These are phyloP conservation scores for Thuja plicata DNA, from an alignment of 83 land plant genomes.

Conservation along the genomic window DNA sequence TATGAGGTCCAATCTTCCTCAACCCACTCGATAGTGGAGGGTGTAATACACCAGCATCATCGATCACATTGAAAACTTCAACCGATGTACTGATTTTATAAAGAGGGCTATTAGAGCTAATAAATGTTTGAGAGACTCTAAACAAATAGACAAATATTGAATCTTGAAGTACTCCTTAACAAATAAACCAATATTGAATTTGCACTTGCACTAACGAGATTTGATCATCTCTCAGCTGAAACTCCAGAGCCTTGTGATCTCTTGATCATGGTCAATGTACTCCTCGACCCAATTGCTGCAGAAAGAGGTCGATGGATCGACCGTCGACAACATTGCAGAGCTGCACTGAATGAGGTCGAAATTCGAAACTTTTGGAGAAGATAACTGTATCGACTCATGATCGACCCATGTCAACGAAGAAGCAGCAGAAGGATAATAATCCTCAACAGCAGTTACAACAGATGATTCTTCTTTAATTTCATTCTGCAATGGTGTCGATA, in stretches of 20 bases:
- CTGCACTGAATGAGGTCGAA: neutral
- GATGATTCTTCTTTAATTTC: neutral
- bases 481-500: neutral
- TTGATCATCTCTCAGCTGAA: neutral
- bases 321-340: neutral
- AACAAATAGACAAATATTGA: neutral
- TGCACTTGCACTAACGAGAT: neutral
- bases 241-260: neutral
- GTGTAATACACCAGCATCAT: no score
- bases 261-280: neutral
- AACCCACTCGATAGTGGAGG: no score
- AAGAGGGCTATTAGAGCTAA: no score
- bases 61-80: no score
- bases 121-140: neutral
- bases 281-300: conserved; percentile 5
- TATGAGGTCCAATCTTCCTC: no score
- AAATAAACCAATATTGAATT: neutral
- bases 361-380: neutral
- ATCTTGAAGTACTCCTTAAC: neutral
- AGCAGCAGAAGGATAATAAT: neutral
- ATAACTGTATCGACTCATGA: neutral
- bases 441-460: neutral
- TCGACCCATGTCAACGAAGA: neutral
- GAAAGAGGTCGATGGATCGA: neutral
- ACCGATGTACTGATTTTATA: no score